phyloP scores from a whole-genome alignment of 352 stramenopile genomes.

The Phytophthora meadii region DNA sequence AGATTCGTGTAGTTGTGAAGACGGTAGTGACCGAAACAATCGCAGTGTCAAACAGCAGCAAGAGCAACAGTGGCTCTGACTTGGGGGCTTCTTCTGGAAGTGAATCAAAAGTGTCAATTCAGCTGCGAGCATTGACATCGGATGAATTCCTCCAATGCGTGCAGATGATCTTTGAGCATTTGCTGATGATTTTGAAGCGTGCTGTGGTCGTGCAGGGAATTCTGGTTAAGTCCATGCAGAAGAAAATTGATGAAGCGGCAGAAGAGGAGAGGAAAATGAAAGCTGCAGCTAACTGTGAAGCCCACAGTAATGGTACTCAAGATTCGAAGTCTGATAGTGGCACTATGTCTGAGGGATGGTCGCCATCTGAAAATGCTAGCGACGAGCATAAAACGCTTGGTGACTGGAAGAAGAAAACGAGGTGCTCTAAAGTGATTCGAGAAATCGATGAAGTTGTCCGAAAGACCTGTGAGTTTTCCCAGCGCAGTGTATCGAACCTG shows the following conservation, averaged over 20 bases:
- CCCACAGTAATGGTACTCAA: slow-evolving; percentile 16
- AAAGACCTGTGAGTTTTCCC: slow-evolving; percentile 88
- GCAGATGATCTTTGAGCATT: slow-evolving; percentile 91
- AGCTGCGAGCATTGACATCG: slow-evolving; percentile 77
- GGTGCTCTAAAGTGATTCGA: slow-evolving; percentile 74
- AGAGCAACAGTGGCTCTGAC: slow-evolving; percentile 34
- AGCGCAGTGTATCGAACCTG: slow-evolving; percentile 87
- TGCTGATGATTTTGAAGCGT: slow-evolving; percentile 83
- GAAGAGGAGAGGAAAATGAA: slow-evolving; percentile 46
- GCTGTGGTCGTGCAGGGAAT: slow-evolving; percentile 81
- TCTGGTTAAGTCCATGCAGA: slow-evolving; percentile 74
- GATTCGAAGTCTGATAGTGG: slow-evolving; percentile 11
- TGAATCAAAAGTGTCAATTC: slow-evolving; percentile 87
- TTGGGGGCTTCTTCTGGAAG: slow-evolving; percentile 25
- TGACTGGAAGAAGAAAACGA: slow-evolving; percentile 83
- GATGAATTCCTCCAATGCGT: slow-evolving; percentile 90
- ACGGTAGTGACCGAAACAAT: slow-evolving; percentile 91
- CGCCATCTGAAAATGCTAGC: slow-evolving; percentile 45
- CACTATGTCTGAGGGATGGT: slow-evolving; percentile 39
- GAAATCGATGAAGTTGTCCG: slow-evolving; percentile 87
- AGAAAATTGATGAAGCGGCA: slow-evolving; percentile 62
- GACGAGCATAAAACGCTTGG: slow-evolving; percentile 62
- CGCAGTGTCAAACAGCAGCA: slow-evolving; percentile 63
- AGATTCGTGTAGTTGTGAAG: slow-evolving; percentile 90
- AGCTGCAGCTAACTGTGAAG: slow-evolving; percentile 9